A percentile compares a stretch with the other conserved stretches of the same genome.
phyloP scores from a whole-genome alignment of 2,329 filamentous ascomycete species.

The Aspergillus pseudoviridinutans region DNA sequence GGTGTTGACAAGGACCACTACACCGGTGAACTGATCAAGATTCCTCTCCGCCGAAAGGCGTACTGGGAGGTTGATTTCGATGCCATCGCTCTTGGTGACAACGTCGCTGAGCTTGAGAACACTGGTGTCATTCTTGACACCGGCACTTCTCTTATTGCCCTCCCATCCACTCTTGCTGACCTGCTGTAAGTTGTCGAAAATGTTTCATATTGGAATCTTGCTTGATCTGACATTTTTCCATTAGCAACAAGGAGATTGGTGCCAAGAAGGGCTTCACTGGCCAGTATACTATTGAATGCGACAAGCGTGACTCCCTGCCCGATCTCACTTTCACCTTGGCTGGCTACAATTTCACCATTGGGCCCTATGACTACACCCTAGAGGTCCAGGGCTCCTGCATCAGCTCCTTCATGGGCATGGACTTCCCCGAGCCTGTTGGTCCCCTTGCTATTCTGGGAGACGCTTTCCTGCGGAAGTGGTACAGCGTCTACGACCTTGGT shows the following conservation, averaged over 20 bases:
- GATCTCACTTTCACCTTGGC: slow-evolving; percentile 87
- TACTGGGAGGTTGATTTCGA: slow-evolving; percentile 99
- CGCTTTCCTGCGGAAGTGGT: slow-evolving; percentile 58
- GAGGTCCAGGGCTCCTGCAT: slow-evolving; percentile 95
- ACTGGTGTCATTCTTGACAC: slow-evolving; percentile 98
- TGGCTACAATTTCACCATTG: slow-evolving; percentile 90
- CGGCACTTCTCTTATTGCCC: slow-evolving; percentile 93
- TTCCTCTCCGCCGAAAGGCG: slow-evolving; percentile 94
- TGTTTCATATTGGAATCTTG: neutral
- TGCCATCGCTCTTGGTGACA: slow-evolving; percentile 81
- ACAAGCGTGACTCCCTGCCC: slow-evolving; percentile 75
- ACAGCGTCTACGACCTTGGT: slow-evolving; percentile 94
- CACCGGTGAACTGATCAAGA: slow-evolving; percentile 82
- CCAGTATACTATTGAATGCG: slow-evolving; percentile 91
- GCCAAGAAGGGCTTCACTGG: slow-evolving; percentile 97
- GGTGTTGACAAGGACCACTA: slow-evolving; percentile 79
- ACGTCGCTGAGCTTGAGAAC: slow-evolving; percentile 83
- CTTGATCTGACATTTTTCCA: slow-evolving; percentile 9
- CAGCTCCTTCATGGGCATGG: slow-evolving; percentile 97
- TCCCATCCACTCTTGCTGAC: slow-evolving; percentile 86
- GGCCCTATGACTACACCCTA: slow-evolving; percentile 87
- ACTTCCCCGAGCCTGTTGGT: slow-evolving; percentile 77
- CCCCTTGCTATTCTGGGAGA: slow-evolving; percentile 87
- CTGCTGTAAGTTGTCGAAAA: slow-evolving; percentile 58
- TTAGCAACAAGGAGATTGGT: slow-evolving; percentile 85